Conservation (phyloP, 2,329 filamentous ascomycete genomes). For the Clonostachys solani region DNA sequence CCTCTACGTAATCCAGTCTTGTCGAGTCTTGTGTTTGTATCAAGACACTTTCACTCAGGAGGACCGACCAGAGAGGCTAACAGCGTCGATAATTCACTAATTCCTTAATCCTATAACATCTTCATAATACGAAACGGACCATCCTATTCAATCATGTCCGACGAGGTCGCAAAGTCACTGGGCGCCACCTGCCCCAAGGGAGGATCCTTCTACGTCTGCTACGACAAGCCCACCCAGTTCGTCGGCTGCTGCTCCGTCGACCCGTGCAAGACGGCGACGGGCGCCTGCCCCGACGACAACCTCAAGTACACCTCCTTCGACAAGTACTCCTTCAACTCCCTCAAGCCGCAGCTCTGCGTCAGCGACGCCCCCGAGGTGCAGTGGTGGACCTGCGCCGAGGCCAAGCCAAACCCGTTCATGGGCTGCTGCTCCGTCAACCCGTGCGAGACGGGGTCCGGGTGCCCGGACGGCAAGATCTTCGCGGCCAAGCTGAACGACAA, state of each 20-base stretch:
- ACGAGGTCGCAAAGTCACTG: conserved; percentile 5
- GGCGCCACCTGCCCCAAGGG: conserved; percentile 22
- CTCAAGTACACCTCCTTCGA: conserved; percentile 16
- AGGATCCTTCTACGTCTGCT: conserved; percentile 30
- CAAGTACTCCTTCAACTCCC: conserved; percentile 13
- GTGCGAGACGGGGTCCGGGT: conserved; percentile 11
- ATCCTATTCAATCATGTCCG: neutral
- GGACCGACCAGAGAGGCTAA: too few relatives aligned
- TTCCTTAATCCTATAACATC: neutral
- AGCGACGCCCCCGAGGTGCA: conserved; percentile 5
- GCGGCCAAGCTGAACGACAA: conserved; percentile 3
- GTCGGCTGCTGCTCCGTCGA: conserved; percentile 33
- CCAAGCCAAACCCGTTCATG: conserved; percentile 17
- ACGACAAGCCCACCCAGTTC: conserved; percentile 21
- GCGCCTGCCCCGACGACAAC: conserved; percentile 22
- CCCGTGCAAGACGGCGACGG: conserved; percentile 21
- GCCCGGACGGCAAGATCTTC: conserved; percentile 1
- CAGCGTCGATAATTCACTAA: neutral
- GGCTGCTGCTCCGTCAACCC: conserved; percentile 27
- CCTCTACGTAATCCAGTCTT: too few relatives aligned
- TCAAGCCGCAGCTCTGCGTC: conserved; percentile 18
- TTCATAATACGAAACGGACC: neutral
- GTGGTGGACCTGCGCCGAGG: conserved; percentile 22
- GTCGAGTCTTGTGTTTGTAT: too few relatives aligned
- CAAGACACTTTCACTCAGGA: too few relatives aligned